phyloP scores from a whole-genome alignment of 176 grass and related monocot species.

The Paspalum vaginatum region DNA sequence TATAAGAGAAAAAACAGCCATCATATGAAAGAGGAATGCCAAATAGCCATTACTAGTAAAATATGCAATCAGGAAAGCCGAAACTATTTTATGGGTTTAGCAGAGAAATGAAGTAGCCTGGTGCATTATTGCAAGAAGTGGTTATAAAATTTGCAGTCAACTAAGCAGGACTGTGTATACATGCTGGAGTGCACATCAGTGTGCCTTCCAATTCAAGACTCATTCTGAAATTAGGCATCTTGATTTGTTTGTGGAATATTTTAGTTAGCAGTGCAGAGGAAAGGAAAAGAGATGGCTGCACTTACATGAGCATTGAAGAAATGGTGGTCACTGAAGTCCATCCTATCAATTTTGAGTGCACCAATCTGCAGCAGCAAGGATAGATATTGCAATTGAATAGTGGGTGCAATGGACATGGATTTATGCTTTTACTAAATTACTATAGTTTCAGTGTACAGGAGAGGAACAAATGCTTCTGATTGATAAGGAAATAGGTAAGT shows the following conservation, averaged over 20 bases:
- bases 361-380: slow-evolving; percentile 66
- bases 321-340: slow-evolving; percentile 93
- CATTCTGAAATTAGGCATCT: slow-evolving; percentile 8
- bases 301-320: slow-evolving; percentile 67
- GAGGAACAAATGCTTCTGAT: neutral
- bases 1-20: slow-evolving; percentile 4
- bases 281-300: slow-evolving; percentile 10
- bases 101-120: slow-evolving; percentile 2
- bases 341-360: slow-evolving; percentile 61
- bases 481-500: neutral
- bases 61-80: neutral
- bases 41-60: slow-evolving; percentile 17
- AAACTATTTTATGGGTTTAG: neutral
- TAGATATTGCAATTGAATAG: neutral
- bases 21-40: slow-evolving; percentile 11
- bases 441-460: neutral
- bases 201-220: neutral
- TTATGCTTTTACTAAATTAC: neutral
- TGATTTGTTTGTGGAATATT: neutral
- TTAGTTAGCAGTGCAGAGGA: neutral
- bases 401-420: neutral
- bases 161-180: neutral
- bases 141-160: neutral
- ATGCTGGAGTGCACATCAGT: neutral
- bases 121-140: neutral